Base-by-base conservation (phyloP, 208 protist species). In the Crithidia bombi region DNA sequence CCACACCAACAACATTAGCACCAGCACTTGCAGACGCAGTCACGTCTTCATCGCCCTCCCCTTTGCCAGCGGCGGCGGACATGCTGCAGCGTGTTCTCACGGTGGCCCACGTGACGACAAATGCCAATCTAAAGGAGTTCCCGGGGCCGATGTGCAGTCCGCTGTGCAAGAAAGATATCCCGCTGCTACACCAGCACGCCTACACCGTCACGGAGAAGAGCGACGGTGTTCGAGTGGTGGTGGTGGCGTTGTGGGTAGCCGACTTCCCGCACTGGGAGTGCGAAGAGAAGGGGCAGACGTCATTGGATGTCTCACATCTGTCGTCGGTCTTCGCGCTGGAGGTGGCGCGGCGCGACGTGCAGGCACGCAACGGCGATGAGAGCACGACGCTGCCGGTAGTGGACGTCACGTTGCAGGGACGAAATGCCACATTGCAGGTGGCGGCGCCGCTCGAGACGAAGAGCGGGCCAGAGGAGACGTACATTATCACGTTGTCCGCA, bases 151-250 rank as follows among this genome's bases (percentile, higher is more conserved):
- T 92, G 55, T 94, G 89, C 73, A 86, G 80, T 9, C 89, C 89
- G 21, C 56, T 94, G 35, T 73, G 82, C n/a, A 86, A 83, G 44
- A 67, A 71, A 30, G 71, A 92, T 69, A 39, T 75, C 46, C n/a
- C 28, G 0, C 25, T 46, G 35, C 44, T 89, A 28, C 65, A 56
- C 5, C 41, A 65, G 35, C 43, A 64, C 4, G n/a, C 38, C 30
- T 94, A 92, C 73, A 81, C 79, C 14, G 64, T 94, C 19, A 92
- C 86, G 6, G 86, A 94, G 61, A 94, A 94, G 64, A 92, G 86
- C 54, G 89, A 94, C 74, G 89, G 89, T n/a, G 52, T 84, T 15
- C 89, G 89, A 2, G 78, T 89, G 11, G 63, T 94, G 21, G 56
- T 84, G 14, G 73, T 89, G 5, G 73, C 79, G 23, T 49, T 82